These are phyloP conservation scores for Nigrograna mackinnonii DNA, from an alignment of 2,329 filamentous ascomycete species.

Conservation along the genomic window DNA sequence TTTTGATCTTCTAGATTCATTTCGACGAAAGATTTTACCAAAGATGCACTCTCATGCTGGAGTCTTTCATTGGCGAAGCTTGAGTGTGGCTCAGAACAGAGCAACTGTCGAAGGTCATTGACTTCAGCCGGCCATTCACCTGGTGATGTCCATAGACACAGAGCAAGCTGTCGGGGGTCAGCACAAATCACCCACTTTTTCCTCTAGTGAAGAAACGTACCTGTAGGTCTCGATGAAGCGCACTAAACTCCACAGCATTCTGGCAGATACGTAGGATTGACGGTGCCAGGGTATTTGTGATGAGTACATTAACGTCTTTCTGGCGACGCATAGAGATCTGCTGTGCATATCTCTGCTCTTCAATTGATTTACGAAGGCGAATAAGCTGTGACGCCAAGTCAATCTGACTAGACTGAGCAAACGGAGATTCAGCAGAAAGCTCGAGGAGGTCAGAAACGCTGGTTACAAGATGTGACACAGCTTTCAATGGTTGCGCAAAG, in stretches of 20 bases:
- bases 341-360: too few relatives aligned
- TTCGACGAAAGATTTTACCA: constrained; percentile 19
- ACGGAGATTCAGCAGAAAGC: too few relatives aligned
- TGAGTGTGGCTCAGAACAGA: constrained; percentile 19
- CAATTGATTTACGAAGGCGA: too few relatives aligned
- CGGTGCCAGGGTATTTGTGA: constrained; percentile 19
- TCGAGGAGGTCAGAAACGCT: too few relatives aligned
- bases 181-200: too few relatives aligned
- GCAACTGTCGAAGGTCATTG: constrained; percentile 19
- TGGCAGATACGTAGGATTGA: constrained; percentile 21
- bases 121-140: constrained; percentile 28
- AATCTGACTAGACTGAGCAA: too few relatives aligned
- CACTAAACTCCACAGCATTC: constrained; percentile 15
- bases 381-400: too few relatives aligned
- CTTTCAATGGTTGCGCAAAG: too few relatives aligned
- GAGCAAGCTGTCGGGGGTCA: constrained; percentile 22
- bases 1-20: constrained; percentile 20
- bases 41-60: constrained; percentile 16
- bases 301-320: too few relatives aligned
- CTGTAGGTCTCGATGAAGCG: constrained; percentile 33
- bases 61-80: constrained; percentile 28
- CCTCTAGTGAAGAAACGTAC: too few relatives aligned
- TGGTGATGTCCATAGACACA: constrained; percentile 37
- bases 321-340: too few relatives aligned
- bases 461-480: background rate